Evolutionary conservation across 306 rosid species (phyloP), one percentile per base, ranked within the genome.

Genomic region (Pyrus betulifolia): DNA sequence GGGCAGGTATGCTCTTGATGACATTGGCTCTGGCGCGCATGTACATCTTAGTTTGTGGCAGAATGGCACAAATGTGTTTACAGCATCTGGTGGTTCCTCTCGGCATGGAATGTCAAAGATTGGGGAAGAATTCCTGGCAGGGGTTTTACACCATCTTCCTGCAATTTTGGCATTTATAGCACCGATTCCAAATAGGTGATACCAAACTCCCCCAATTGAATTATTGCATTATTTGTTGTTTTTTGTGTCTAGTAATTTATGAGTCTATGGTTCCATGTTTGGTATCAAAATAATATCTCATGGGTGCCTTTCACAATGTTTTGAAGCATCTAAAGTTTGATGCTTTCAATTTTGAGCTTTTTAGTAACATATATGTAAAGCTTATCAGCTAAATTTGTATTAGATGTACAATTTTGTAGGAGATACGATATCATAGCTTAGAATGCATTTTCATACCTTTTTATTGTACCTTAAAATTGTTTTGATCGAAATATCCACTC

Each of bases 71-170:
- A 94, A 94, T 82, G 97, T 89, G 42, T 90, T 89, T 74, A 92
- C 85, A 85, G 97, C 89, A 49, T 82, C 91, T 12, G 87, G 78
- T 74, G 85, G 67, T 80, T 82, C 91, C 46, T 91, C 91, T 58
- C 64, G 61, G 79, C 77, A 90, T 80, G 98, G 97, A 76, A 89
- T 94, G 78, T 94, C 98, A 65, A 80, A 81, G 17, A 19, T 82
- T 31, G 98, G 98, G 67, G 80, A 89, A 79, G 87, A 89, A 79
- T 94, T 92, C 81, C 90, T 94, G 98, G 98, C 98, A 11, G 98
- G 98, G 69, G 93, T 94, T 80, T 79, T 92, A 25, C 68, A 86
- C 80, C 93, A 90, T 81, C 89, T 94, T 76, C 88, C 97, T 66
- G 81, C 94, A 14, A 63, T 92, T 80, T 82, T 91, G 85, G 93